Percentiles rank a stretch among this genome's conserved stretches.
These are phyloP conservation scores for Stenocarpella maydis DNA, from an alignment of 2,329 filamentous ascomycete genomes.

Conservation along the genomic window DNA sequence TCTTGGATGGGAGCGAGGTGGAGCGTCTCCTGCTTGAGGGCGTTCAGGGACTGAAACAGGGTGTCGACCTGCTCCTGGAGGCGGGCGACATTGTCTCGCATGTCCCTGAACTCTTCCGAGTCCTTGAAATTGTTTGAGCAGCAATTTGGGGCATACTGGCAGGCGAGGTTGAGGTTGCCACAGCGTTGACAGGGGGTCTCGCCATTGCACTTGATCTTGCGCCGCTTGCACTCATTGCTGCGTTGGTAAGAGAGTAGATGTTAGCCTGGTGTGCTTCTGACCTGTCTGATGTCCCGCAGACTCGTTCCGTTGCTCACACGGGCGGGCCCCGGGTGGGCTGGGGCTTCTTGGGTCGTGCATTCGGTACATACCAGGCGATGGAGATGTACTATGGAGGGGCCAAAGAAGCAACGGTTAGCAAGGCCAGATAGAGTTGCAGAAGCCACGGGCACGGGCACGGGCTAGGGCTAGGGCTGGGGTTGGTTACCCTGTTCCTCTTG, in stretches of 20 bases:
- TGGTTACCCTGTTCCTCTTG: constrained; percentile 66
- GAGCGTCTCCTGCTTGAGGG: constrained; percentile 65
- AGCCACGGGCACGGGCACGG: not conserved
- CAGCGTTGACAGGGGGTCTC: constrained; percentile 73
- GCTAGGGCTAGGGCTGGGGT: constrained; percentile 35
- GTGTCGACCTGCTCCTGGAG: constrained; percentile 87
- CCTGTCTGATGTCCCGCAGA: not conserved
- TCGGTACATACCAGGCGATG: constrained; percentile 62
- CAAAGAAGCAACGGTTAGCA: constrained; percentile 30
- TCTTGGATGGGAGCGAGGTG: constrained; percentile 56
- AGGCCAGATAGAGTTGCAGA: not conserved
- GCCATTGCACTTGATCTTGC: constrained; percentile 79
- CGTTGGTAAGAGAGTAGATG: not conserved
- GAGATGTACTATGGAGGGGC: constrained; percentile 62
- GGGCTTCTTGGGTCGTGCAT: not conserved
- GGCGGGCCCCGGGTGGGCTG: not conserved
- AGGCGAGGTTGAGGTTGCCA: constrained; percentile 71
- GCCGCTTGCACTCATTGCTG: constrained; percentile 78
- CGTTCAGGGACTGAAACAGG: constrained; percentile 76
- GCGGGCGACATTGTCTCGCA: constrained; percentile 75
- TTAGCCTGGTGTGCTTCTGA: constrained; percentile 18
- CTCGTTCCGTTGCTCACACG: not conserved
- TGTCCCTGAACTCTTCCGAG: constrained; percentile 86
- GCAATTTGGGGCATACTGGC: constrained; percentile 72
- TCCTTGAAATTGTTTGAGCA: constrained; percentile 86